phyloP scores from a whole-genome alignment of 768 basidiomycete genomes.

The Cystofilobasidium bisporidii region DNA sequence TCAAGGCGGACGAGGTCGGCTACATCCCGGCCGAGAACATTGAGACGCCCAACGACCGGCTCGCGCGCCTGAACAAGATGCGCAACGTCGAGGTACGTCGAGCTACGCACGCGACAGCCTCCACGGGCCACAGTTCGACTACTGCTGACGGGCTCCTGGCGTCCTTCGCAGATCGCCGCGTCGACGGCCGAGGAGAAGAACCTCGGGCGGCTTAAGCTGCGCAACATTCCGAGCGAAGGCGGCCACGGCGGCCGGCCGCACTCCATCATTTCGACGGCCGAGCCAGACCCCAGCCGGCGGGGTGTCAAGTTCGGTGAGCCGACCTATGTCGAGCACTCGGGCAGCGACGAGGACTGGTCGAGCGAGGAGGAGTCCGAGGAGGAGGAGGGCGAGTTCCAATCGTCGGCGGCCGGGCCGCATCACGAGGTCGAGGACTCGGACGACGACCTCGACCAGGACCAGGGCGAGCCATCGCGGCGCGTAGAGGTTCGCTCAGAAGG shows the following conservation, averaged over 20 bases:
- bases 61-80: constrained; percentile 92
- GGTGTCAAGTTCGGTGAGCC: constrained; percentile 63
- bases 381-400: constrained; percentile 25
- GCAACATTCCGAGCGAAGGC: constrained; percentile 12
- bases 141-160: neutral
- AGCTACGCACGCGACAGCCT: too few species aligned
- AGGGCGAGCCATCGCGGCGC: neutral
- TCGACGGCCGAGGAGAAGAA: constrained; percentile 45
- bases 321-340: constrained; percentile 44
- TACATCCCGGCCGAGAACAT: constrained; percentile 99
- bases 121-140: too few species aligned
- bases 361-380: constrained; percentile 58
- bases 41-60: constrained; percentile 92
- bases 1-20: constrained; percentile 96
- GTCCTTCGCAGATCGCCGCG: constrained; percentile 52
- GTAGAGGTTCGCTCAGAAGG: constrained; percentile 11
- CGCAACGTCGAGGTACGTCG: constrained; percentile 83
- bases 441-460: constrained; percentile 16
- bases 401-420: neutral
- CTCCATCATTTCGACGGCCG: constrained; percentile 25
- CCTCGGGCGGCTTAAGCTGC: constrained; percentile 18
- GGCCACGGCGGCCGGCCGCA: constrained; percentile 26
- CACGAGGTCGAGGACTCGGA: constrained; percentile 15
- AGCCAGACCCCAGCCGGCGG: constrained; percentile 36
- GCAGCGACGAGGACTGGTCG: constrained; percentile 47